A percentile compares a stretch with the other conserved stretches of the same genome.
Evolutionary conservation across 2,329 filamentous ascomycete genomes (phyloP).

Genomic region (Aspergillus tamarii): DNA sequence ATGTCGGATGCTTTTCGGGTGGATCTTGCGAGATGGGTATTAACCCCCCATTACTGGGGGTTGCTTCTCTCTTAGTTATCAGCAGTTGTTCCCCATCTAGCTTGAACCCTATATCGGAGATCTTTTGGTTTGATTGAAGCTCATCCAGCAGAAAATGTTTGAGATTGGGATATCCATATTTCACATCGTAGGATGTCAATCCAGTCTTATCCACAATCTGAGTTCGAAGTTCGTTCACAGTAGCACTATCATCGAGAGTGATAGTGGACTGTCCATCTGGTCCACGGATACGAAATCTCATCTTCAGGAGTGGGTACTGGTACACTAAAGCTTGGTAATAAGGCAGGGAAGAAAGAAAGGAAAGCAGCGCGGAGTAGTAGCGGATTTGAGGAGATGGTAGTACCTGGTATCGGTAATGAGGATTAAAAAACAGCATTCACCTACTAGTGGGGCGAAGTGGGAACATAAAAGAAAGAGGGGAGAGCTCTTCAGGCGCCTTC

Average conservation of each 20-base stretch:
- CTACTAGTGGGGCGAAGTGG: conserved; percentile 6
- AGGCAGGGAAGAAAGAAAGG: neutral
- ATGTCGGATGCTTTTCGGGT: neutral
- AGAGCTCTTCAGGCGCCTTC: neutral
- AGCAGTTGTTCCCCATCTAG: conserved; percentile 71
- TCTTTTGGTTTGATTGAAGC: conserved; percentile 53
- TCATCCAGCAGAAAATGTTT: conserved; percentile 66
- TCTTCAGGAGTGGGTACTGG: conserved; percentile 38
- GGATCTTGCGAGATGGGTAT: conserved; percentile 18
- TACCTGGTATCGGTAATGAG: neutral
- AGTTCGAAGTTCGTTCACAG: conserved; percentile 43
- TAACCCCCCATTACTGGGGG: conserved; percentile 13
- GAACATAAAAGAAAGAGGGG: neutral
- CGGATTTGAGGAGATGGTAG: neutral
- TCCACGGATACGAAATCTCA: conserved; percentile 76
- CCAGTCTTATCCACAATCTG: conserved; percentile 63
- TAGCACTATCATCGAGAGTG: conserved; percentile 67
- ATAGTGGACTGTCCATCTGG: conserved; percentile 74
- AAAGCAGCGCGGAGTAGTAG: neutral
- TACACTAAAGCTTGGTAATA: neutral
- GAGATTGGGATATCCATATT: conserved; percentile 78
- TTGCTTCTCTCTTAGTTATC: conserved; percentile 53
- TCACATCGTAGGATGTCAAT: conserved; percentile 71
- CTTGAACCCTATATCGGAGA: conserved; percentile 61
- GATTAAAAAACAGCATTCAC: neutral